phyloP scores from a whole-genome alignment of 139 green algal genomes.

The Picochlorum costavermella region DNA sequence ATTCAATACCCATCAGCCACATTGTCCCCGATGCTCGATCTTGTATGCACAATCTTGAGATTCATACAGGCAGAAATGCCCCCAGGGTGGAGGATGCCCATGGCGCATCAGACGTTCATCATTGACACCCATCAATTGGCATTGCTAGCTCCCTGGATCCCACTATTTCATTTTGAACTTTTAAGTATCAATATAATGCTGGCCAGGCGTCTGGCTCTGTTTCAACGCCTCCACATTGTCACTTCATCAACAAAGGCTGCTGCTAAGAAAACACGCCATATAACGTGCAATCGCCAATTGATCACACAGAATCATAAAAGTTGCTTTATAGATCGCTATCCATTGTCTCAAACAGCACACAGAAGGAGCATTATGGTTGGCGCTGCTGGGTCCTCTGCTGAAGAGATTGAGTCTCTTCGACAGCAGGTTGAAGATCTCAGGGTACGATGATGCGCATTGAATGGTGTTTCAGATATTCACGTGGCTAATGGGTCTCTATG shows the following conservation, averaged over 20 bases:
- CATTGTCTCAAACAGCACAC: no score
- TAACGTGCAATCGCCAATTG: no score
- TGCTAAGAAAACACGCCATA: background rate
- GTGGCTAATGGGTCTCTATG: background rate
- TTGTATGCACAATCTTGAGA: no score
- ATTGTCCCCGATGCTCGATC: no score
- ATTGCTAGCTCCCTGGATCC: background rate
- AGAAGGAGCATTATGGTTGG: background rate
- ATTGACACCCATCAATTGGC: background rate
- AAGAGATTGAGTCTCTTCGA: conserved; percentile 35
- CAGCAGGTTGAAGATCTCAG: conserved; percentile 41
- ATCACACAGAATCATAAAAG: no score
- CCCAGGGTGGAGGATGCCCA: no score
- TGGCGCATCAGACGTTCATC: no score
- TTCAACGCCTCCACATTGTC: conserved; percentile 5
- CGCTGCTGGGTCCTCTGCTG: background rate
- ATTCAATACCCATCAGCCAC: no score
- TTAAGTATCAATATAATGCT: conserved; percentile 4
- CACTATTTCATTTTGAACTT: no score
- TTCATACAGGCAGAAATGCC: no score
- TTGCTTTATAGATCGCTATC: no score
- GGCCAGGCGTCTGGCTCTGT: conserved; percentile 5
- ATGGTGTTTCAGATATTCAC: background rate
- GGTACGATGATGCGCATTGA: conserved; percentile 14
- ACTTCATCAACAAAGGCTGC: conserved; percentile 12